A percentile compares a stretch with the other conserved stretches of the same genome.
phyloP scores from a whole-genome alignment of 805 yeast species.

The Myxozyma neglecta region DNA sequence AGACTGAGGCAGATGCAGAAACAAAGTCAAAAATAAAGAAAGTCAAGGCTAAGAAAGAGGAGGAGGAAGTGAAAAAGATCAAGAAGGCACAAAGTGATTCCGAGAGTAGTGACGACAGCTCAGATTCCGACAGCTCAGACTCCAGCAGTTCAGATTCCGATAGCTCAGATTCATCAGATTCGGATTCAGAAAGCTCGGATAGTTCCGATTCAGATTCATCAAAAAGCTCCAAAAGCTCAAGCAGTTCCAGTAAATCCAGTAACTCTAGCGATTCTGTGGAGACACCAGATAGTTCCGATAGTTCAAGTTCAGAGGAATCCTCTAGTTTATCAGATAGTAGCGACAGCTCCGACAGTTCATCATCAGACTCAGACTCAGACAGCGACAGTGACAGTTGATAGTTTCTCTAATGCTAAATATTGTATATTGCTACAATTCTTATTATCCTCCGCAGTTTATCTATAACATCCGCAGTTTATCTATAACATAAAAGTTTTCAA shows the following conservation, averaged over 20 bases:
- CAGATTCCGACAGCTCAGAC: background rate
- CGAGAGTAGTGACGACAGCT: background rate
- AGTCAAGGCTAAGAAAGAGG: background rate
- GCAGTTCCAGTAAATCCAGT: no score
- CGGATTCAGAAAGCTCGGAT: background rate
- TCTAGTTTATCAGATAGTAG: background rate
- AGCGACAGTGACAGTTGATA: background rate
- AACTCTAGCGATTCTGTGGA: no score
- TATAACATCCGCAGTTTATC: background rate
- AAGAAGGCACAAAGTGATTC: background rate
- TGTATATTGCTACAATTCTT: background rate
- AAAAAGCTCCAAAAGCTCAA: no score
- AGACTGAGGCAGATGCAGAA: no score
- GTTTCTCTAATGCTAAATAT: background rate
- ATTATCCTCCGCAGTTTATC: background rate
- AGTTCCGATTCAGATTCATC: no score
- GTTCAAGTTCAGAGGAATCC: background rate
- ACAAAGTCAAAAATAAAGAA: background rate
- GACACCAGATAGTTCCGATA: no score
- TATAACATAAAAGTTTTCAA: no score
- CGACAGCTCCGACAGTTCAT: background rate
- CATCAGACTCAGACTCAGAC: conserved; percentile 9
- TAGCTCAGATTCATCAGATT: background rate
- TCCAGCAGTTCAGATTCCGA: background rate
- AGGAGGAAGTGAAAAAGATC: background rate